These are phyloP conservation scores for Alternaria sp. DNA, from an alignment of 2,329 filamentous ascomycete genomes.

Conservation along the genomic window DNA sequence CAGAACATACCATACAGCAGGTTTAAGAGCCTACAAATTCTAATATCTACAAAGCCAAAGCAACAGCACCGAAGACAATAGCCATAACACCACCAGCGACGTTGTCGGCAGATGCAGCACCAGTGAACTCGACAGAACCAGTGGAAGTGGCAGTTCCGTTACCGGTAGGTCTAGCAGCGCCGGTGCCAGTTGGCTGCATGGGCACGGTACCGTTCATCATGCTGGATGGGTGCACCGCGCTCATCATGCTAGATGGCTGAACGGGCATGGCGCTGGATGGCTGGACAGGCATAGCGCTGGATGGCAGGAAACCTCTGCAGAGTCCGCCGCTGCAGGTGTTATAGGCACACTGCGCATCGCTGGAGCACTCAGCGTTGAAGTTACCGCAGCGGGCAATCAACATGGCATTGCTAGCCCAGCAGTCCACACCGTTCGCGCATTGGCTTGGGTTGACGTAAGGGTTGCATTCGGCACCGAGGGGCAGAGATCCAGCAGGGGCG, in stretches of 20 bases:
- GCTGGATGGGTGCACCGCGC: background rate
- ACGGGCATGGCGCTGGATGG: background rate
- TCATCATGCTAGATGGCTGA: background rate
- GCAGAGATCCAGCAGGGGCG: conserved; percentile 22
- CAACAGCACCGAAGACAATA: conserved; percentile 19
- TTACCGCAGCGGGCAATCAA: conserved; percentile 27
- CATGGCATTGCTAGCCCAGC: conserved; percentile 27
- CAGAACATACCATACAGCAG: background rate
- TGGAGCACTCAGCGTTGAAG: conserved; percentile 27
- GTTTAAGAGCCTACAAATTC: background rate
- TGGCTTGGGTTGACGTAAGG: background rate
- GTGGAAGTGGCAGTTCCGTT: conserved; percentile 1
- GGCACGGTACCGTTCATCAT: conserved; percentile 16
- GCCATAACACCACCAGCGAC: conserved; percentile 21
- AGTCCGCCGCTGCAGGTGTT: conserved; percentile 27
- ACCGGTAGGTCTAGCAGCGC: conserved; percentile 8
- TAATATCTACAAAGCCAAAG: conserved; percentile 21
- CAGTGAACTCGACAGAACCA: conserved; percentile 18
- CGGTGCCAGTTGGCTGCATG: conserved; percentile 10
- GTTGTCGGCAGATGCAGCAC: conserved; percentile 22
- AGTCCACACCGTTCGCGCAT: conserved; percentile 22
- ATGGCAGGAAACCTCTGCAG: conserved; percentile 24
- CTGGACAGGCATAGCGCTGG: background rate
- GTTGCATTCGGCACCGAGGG: conserved; percentile 30
- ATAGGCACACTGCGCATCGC: conserved; percentile 27